Evolutionary conservation across 768 basidiomycete species (phyloP).

Genomic region (Neoboletus brunneissimus): DNA sequence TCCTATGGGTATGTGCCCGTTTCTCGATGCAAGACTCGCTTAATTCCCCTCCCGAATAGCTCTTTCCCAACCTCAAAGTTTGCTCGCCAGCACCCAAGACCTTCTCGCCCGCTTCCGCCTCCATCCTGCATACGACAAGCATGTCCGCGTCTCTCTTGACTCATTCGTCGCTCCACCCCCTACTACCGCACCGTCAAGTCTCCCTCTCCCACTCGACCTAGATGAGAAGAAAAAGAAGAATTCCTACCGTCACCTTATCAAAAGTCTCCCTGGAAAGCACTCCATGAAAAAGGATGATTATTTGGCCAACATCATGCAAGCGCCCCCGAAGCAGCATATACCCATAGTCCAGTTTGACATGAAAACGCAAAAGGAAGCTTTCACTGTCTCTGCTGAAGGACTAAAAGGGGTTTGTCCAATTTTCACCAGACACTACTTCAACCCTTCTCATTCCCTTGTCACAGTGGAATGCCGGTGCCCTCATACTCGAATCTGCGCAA

Average conservation of each 20-base stretch:
- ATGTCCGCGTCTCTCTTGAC: slow-evolving; percentile 56
- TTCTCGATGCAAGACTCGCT: slow-evolving; percentile 2
- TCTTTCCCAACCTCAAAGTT: slow-evolving; percentile 35
- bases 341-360: slow-evolving; percentile 60
- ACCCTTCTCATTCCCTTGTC: slow-evolving; percentile 11
- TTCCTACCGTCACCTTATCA: slow-evolving; percentile 73
- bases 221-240: slow-evolving; percentile 74
- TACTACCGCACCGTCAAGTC: slow-evolving; percentile 30
- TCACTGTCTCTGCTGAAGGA: slow-evolving; percentile 68
- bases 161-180: slow-evolving; percentile 24
- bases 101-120: slow-evolving; percentile 71
- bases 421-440: slow-evolving; percentile 4
- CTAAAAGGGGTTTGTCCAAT: slow-evolving; percentile 61
- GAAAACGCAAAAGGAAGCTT: slow-evolving; percentile 69
- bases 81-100: slow-evolving; percentile 75
- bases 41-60: slow-evolving; percentile 24
- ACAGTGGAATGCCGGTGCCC: slow-evolving; percentile 65
- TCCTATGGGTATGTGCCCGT: slow-evolving; percentile 30
- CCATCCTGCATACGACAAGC: slow-evolving; percentile 74
- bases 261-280: slow-evolving; percentile 75
- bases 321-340: slow-evolving; percentile 69
- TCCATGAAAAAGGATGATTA: slow-evolving; percentile 79
- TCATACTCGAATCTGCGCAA: slow-evolving; percentile 68
- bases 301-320: slow-evolving; percentile 59
- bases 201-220: slow-evolving; percentile 50